Evolutionary conservation across 345 rosid genomes (phyloP), one percentile per base, ranked within the genome.

Genomic region (Eucalyptus virginea): DNA sequence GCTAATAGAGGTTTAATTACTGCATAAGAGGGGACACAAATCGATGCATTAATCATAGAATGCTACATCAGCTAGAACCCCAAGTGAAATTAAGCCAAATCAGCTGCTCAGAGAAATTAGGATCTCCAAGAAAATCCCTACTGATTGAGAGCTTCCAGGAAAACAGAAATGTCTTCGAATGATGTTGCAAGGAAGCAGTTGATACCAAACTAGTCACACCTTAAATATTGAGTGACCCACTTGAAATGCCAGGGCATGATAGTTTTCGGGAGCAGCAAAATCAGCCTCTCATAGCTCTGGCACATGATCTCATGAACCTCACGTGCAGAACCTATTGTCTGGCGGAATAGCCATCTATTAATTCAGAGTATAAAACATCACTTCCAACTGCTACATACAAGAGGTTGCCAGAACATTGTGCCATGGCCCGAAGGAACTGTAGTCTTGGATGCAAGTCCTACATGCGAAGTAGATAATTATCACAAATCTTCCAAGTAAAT

Each of bases 401-500:
- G 47, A 77, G 83, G 83, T 77, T 77, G 47, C 83, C 83, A 77
- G 47, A 40, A 77, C 81, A 21, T 21, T 40, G 47, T 40, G 83
- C 2, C 83, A 40, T 40, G 47, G 83, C 83, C 83, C 13, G 16
- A 77, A 77, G 83, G 47, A 77, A 77, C 16, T 6, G 30, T 17
- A 77, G 83, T 21, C 83, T 23, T 40, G 83, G 47, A 44, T 77
- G 47, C 83, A 77, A 77, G 42, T 65, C 47, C 83, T 21, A 86
- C 4, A 77, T 23, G 83, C 16, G 3, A 12, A 77, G 83, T 77
- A 40, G 83, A 40, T 42, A 44, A 47, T 52, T 12, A 50, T 97
- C 93, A 97, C 34, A 97, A 94, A 44, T 96, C 98, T 86, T 94
- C 94, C 69, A 96, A 93, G 92, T 95, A 92, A 88, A 97, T 95